A percentile compares a stretch with the other conserved stretches of the same genome.
phyloP scores from a whole-genome alignment of 768 basidiomycete species.

The Leccinum barrowsii region DNA sequence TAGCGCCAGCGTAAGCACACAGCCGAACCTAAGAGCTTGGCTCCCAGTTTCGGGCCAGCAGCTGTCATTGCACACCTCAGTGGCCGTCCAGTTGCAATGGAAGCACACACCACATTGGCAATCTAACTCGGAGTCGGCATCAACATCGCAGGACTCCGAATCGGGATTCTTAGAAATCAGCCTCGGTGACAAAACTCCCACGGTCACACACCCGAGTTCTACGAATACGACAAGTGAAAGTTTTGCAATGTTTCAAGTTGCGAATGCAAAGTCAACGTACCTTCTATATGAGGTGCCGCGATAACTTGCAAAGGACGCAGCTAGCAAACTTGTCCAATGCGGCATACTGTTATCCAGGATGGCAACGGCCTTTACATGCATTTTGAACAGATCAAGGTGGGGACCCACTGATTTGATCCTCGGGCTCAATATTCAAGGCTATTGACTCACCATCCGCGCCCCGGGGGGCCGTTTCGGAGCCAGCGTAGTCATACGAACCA shows the following conservation, averaged over 20 bases:
- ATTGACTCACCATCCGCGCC: not conserved
- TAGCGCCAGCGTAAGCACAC: no score
- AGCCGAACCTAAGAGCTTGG: no score
- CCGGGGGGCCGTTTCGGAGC: not conserved
- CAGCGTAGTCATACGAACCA: not conserved
- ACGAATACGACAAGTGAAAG: no score
- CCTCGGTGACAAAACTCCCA: no score
- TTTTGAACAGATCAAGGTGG: not conserved
- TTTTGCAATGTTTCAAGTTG: not conserved
- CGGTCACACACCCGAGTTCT: no score
- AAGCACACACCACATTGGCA: no score
- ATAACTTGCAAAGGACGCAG: not conserved
- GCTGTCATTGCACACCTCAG: no score
- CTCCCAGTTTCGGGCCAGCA: no score
- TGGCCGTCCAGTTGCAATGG: no score
- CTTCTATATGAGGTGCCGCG: not conserved
- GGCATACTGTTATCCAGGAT: not conserved
- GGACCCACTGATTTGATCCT: not conserved
- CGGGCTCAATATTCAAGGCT: not conserved
- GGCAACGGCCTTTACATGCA: not conserved
- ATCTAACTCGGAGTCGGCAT: no score
- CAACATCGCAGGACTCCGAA: no score
- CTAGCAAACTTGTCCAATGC: not conserved
- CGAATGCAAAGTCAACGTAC: not conserved
- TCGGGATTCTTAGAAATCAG: no score